phyloP scores from a whole-genome alignment of 164 flowering plant genomes.

The Stephania yunnanensis region DNA sequence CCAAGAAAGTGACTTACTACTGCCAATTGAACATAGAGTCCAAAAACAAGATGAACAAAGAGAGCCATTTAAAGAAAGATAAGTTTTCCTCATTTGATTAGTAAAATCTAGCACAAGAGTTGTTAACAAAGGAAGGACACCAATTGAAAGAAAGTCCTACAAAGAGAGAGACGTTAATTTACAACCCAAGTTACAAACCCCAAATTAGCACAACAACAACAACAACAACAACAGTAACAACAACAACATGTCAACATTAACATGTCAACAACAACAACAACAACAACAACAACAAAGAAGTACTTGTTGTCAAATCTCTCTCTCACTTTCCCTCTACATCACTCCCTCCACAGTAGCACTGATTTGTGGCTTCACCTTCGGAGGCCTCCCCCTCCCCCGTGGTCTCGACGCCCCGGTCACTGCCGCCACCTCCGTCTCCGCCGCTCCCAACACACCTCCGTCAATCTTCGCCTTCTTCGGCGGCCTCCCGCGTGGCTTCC shows the following conservation, averaged over 20 bases:
- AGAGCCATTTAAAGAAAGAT: neutral
- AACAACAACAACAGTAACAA: neutral
- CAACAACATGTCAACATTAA: too few species aligned
- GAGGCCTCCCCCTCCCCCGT: conserved; percentile 65
- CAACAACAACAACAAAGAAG: too few species aligned
- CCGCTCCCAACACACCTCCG: neutral
- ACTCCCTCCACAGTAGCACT: conserved; percentile 3
- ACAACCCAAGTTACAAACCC: neutral
- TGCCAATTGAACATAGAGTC: neutral
- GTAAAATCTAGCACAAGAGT: neutral
- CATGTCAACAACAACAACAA: too few species aligned
- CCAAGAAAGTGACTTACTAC: neutral
- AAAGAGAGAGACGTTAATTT: neutral
- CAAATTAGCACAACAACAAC: neutral
- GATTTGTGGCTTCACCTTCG: conserved; percentile 41
- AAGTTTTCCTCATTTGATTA: neutral
- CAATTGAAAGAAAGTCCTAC: neutral
- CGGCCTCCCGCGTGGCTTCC: conserved; percentile 62
- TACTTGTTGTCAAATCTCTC: too few species aligned
- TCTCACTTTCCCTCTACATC: neutral
- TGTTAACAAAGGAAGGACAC: neutral
- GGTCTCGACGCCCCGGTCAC: conserved; percentile 27
- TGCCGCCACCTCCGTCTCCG: neutral
- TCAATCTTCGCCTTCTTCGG: conserved; percentile 37
- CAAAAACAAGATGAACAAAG: neutral